These are phyloP conservation scores for Kodamaea lidongshanica DNA, from an alignment of 805 yeast genomes.

Conservation along the genomic window DNA sequence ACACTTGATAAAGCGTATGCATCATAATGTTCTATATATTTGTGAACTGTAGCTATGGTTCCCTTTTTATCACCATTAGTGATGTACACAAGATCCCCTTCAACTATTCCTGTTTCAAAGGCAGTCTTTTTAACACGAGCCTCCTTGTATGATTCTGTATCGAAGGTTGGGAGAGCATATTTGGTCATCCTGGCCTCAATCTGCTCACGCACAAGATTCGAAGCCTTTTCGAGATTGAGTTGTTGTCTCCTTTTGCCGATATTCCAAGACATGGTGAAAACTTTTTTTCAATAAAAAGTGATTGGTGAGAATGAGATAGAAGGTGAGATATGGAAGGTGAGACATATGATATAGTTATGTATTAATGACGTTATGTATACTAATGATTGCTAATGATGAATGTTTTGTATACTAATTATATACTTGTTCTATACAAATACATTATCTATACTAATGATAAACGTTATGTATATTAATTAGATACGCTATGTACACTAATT, in stretches of 20 bases:
- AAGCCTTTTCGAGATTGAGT: conserved; percentile 29
- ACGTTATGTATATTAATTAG: no score
- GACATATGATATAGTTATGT: no score
- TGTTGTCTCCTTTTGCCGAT: conserved; percentile 30
- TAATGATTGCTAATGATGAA: no score
- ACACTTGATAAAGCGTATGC: conserved; percentile 64
- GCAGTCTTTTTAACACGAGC: conserved; percentile 25
- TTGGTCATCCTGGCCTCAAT: conserved; percentile 14
- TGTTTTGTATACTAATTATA: no score
- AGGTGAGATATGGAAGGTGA: no score
- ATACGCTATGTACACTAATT: no score
- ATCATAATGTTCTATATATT: conserved; percentile 55
- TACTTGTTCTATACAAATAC: no score
- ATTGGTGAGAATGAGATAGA: no score
- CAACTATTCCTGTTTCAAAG: conserved; percentile 52
- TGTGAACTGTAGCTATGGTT: conserved; percentile 60
- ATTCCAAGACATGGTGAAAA: conserved; percentile 27
- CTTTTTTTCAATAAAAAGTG: no score
- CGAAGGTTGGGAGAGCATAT: conserved; percentile 34
- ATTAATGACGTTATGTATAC: no score
- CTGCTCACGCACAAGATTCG: conserved; percentile 26
- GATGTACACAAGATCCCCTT: conserved; percentile 75
- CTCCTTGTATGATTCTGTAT: conserved; percentile 17
- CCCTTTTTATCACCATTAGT: conserved; percentile 68
- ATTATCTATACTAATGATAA: no score